Base-by-base conservation (phyloP, 345 rosid species). In the Schrenkiella parvula region DNA sequence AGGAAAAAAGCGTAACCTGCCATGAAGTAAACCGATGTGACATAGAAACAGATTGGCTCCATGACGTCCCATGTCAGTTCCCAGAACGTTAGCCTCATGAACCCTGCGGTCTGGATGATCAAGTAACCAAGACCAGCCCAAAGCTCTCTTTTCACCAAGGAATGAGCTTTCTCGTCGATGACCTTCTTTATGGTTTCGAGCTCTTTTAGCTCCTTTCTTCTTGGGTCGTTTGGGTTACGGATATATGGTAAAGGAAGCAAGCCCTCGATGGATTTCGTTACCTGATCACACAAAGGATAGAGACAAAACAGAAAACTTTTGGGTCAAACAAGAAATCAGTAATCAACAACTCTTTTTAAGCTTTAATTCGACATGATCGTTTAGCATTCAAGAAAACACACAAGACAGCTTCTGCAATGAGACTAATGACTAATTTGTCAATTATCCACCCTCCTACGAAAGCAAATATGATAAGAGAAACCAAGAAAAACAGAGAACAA, bases 71-170 rank as follows among this genome's bases (percentile, higher is more conserved):
- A 95, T 0, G 97, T 77, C 2, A 95, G 93, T 67, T 95, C 99
- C 99, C 99, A 95, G 21, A 95, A 95, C 0, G 99, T 95, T 28
- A 95, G 84, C 82, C 99, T 85, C 97, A 95, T 88, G 83, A 92
- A 83, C n/a, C 71, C 97, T 0, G 84, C 85, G 3, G 99, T 92
- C 69, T 95, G 98, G 38, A 83, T 73, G 31, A 90, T 82, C 39
- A 92, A 47, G 84, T 78, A 88, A 17, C 82, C 88, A 0, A 95
- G 80, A 6, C 97, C 99, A 3, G 77, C 53, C 95, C 91, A 85
- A 6, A 95, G 89, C 74, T 95, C 99, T 31, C 80, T 74, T 7
- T 85, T 86, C 31, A 84, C 98, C 42, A 80, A 71, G 1, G 68
- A 22, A 14, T 81, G 85, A 0, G 98, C 96, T 59, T 79, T 79